A percentile compares a stretch with the other conserved stretches of the same genome.
Conservation (phyloP, 1,284 basidiomycete genomes). For the Cutaneotrichosporon spelunceum region DNA sequence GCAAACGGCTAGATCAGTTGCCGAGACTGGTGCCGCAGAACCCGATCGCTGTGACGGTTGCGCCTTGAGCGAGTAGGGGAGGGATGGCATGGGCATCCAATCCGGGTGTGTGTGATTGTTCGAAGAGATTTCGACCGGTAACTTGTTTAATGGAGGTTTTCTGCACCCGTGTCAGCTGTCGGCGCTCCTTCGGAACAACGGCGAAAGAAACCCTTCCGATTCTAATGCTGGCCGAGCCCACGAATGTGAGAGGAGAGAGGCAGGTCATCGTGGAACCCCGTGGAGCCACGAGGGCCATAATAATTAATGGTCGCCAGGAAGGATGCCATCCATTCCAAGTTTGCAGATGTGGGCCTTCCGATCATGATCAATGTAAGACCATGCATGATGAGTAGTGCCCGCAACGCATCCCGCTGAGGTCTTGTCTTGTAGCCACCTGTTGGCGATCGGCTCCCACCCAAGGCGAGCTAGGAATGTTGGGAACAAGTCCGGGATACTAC, state of each 20-base stretch:
- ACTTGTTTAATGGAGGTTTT: background rate
- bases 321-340: no score
- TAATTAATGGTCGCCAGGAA: background rate
- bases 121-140: background rate
- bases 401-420: no score
- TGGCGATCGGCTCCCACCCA: no score
- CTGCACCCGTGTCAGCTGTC: background rate
- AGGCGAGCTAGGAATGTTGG: no score
- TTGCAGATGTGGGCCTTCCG: no score
- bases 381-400: no score
- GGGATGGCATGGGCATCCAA: background rate
- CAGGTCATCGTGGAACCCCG: background rate
- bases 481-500: no score
- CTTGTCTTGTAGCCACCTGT: no score
- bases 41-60: background rate
- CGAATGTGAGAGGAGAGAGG: background rate
- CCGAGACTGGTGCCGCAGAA: background rate
- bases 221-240: background rate
- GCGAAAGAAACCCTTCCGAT: background rate
- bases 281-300: background rate
- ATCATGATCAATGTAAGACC: no score
- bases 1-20: background rate
- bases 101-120: no score
- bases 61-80: no score
- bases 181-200: background rate